These are phyloP conservation scores for Zoysia matrella DNA, from an alignment of 202 grass and related monocot species.

Conservation along the genomic window DNA sequence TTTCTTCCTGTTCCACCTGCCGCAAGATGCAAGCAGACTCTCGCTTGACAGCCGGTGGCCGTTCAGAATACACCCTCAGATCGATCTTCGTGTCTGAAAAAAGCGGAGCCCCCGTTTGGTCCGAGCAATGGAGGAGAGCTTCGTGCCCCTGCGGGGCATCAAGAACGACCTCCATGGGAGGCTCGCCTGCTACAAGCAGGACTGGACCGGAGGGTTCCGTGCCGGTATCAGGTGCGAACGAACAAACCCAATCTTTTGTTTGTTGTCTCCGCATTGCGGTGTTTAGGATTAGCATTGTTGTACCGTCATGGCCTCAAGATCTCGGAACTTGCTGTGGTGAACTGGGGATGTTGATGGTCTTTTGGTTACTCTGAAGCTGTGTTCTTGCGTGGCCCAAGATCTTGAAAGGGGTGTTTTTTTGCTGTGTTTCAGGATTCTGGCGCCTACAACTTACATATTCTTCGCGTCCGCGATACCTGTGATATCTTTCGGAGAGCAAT, in stretches of 20 bases:
- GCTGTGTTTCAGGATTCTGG: constrained; percentile 71
- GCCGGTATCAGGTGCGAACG: constrained; percentile 76
- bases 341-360: not conserved
- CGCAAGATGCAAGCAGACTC: constrained; percentile 58
- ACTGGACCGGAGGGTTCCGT: constrained; percentile 83
- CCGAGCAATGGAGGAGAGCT: constrained; percentile 84
- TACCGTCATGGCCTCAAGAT: constrained; percentile 4
- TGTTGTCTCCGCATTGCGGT: constrained; percentile 31
- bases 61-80: constrained; percentile 42
- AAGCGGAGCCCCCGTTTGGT: constrained; percentile 3
- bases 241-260: not conserved
- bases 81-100: constrained; percentile 45
- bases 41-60: constrained; percentile 26
- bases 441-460: constrained; percentile 99
- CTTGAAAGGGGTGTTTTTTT: constrained; percentile 25
- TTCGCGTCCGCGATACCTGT: constrained; percentile 98
- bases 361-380: constrained; percentile 6
- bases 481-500: constrained; percentile 96
- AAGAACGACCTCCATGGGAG: constrained; percentile 80
- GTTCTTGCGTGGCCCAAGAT: constrained; percentile 42
- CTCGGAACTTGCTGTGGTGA: not conserved
- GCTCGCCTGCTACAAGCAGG: constrained; percentile 93
- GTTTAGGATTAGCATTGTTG: not conserved
- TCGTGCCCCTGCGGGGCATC: constrained; percentile 86
- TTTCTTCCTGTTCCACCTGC: constrained; percentile 36